Percentiles rank a stretch among this genome's conserved stretches.
These are phyloP conservation scores for Penicillium waksmanii DNA, from an alignment of 495 filamentous ascomycete genomes.

Conservation along the genomic window DNA sequence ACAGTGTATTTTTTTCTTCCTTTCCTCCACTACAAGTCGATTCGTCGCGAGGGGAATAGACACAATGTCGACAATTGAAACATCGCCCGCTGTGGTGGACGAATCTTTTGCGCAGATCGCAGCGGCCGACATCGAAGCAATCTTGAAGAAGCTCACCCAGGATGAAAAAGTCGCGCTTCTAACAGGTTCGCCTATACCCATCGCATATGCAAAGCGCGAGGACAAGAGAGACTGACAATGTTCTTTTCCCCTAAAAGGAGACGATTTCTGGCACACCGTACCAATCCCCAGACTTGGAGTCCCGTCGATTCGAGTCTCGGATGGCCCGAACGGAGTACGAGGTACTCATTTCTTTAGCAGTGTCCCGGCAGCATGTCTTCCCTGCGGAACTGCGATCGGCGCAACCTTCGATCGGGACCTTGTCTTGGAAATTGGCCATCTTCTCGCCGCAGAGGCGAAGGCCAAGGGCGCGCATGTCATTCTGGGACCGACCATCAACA, in stretches of 20 bases:
- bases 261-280: conserved; percentile 73
- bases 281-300: conserved; percentile 64
- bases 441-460: conserved; percentile 38
- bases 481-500: conserved; percentile 73
- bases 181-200: conserved; percentile 12
- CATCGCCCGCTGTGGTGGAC: conserved; percentile 1
- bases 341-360: conserved; percentile 17
- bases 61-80: conserved; percentile 11
- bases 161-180: conserved; percentile 50
- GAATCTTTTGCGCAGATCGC: conserved; percentile 20
- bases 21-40: not conserved
- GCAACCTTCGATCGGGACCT: conserved; percentile 66
- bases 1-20: not conserved
- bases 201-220: not conserved
- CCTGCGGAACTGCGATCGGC: conserved; percentile 64
- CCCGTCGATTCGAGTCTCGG: conserved; percentile 65
- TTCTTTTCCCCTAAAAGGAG: conserved; percentile 38
- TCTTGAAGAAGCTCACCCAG: conserved; percentile 53
- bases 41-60: not conserved
- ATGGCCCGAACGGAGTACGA: conserved; percentile 67
- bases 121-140: conserved; percentile 22
- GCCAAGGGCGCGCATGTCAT: conserved; percentile 59
- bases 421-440: conserved; percentile 53
- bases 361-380: conserved; percentile 58
- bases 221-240: not conserved